phyloP scores from a whole-genome alignment of 345 rosid genomes.

The Fremontodendron californicum region DNA sequence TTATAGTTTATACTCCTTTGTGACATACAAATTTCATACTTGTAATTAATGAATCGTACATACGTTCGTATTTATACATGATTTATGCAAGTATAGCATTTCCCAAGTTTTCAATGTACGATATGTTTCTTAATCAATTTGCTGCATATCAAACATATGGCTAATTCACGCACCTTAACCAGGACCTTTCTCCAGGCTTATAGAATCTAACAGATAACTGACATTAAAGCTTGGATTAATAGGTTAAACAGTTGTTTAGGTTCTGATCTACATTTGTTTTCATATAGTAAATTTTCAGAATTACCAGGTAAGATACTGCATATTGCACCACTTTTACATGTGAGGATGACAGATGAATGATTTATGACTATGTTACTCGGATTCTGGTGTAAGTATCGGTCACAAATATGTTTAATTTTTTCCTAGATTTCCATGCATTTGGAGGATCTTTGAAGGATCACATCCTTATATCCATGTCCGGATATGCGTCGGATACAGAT shows the following conservation, averaged over 20 bases:
- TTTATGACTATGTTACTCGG: too few relatives aligned
- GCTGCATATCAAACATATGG: background rate
- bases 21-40: too few relatives aligned
- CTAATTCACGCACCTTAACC: background rate
- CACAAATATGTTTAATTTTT: too few relatives aligned
- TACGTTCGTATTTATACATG: background rate
- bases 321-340: background rate
- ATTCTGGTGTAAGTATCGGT: too few relatives aligned
- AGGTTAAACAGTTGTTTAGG: background rate
- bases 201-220: background rate
- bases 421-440: too few relatives aligned
- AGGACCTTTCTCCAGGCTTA: background rate
- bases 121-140: too few relatives aligned
- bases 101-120: background rate
- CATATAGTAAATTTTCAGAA: background rate
- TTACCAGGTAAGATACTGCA: background rate
- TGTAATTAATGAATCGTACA: too few relatives aligned
- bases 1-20: too few relatives aligned
- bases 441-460: too few relatives aligned
- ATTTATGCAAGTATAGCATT: background rate
- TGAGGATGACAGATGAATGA: background rate
- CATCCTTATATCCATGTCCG: too few relatives aligned
- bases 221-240: background rate
- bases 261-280: background rate
- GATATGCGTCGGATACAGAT: too few relatives aligned